Percentiles rank a stretch among this genome's conserved stretches.
Conservation (phyloP, 208 protist genomes). For the Leishmania braziliensis region DNA sequence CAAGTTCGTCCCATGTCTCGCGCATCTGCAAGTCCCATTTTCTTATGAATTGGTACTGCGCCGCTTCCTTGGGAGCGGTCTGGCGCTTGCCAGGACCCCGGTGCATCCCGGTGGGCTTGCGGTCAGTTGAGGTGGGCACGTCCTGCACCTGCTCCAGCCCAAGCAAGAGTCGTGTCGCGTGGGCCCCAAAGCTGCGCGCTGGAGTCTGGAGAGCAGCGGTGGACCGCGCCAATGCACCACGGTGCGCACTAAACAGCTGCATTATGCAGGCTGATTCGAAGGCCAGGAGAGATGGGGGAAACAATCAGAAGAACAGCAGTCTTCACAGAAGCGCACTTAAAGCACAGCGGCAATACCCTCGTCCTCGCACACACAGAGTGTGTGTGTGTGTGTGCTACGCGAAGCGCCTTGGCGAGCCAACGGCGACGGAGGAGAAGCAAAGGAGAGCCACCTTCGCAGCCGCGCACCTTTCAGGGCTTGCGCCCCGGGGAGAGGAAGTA, state of each 20-base stretch:
- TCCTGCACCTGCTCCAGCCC: slow-evolving; percentile 89
- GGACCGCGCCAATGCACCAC: neutral
- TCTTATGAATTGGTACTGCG: slow-evolving; percentile 83
- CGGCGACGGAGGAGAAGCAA: neutral
- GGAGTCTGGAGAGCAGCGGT: neutral
- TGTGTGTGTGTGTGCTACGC: neutral
- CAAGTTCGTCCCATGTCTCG: slow-evolving; percentile 80
- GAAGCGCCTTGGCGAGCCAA: neutral
- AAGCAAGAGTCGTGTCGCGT: slow-evolving; percentile 31
- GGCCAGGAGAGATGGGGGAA: neutral
- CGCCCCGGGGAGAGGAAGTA: neutral
- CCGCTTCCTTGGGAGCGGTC: slow-evolving; percentile 70
- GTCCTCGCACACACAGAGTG: neutral
- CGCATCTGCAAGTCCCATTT: slow-evolving; percentile 87
- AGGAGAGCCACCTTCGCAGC: neutral
- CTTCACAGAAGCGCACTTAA: neutral
- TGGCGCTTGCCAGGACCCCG: slow-evolving; percentile 87
- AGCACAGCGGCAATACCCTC: neutral
- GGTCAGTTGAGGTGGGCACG: slow-evolving; percentile 80
- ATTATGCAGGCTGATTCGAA: neutral
- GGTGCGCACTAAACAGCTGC: neutral
- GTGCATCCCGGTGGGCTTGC: slow-evolving; percentile 78
- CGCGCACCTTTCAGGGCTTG: neutral
- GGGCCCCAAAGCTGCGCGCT: slow-evolving; percentile 20
- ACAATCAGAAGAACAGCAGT: neutral